These are phyloP conservation scores for Purpureocillium lavendulum DNA, from an alignment of 2,329 filamentous ascomycete species.

Conservation along the genomic window DNA sequence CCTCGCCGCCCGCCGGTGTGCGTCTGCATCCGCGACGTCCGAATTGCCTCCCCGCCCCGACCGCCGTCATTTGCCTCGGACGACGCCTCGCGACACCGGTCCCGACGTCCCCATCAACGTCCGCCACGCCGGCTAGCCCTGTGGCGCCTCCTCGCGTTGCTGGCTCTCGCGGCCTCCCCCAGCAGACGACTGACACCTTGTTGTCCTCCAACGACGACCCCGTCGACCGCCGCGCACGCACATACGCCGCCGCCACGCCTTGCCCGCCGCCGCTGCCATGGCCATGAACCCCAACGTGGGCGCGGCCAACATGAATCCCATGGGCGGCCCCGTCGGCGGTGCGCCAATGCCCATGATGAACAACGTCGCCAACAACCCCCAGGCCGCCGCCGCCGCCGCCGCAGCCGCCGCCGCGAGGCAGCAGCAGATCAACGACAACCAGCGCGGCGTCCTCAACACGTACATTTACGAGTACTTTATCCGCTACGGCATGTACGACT, in stretches of 20 bases:
- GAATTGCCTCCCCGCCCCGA: background rate
- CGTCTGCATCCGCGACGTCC: background rate
- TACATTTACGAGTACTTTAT: conserved; percentile 92
- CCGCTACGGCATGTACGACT: conserved; percentile 74
- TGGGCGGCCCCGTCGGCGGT: conserved; percentile 58
- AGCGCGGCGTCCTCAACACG: conserved; percentile 62
- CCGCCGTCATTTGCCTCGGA: conserved; percentile 6
- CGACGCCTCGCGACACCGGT: conserved; percentile 5
- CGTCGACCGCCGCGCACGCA: background rate
- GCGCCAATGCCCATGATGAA: conserved; percentile 59
- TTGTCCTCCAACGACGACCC: conserved; percentile 13
- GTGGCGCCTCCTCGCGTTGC: conserved; percentile 16
- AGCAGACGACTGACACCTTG: conserved; percentile 9
- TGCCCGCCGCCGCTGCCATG: conserved; percentile 13
- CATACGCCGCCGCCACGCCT: conserved; percentile 10
- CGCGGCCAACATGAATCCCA: conserved; percentile 63
- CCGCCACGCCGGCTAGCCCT: conserved; percentile 22
- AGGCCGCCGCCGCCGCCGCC: conserved; percentile 21
- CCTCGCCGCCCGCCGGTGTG: background rate
- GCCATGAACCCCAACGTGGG: conserved; percentile 52
- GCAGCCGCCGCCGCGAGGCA: conserved; percentile 24
- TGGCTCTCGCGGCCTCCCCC: conserved; percentile 21
- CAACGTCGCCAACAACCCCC: conserved; percentile 36
- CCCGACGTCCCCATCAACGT: too few relatives aligned
- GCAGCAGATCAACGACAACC: conserved; percentile 34